Evolutionary conservation across 495 filamentous ascomycete species (phyloP).

Genomic region (Niebla homalea): DNA sequence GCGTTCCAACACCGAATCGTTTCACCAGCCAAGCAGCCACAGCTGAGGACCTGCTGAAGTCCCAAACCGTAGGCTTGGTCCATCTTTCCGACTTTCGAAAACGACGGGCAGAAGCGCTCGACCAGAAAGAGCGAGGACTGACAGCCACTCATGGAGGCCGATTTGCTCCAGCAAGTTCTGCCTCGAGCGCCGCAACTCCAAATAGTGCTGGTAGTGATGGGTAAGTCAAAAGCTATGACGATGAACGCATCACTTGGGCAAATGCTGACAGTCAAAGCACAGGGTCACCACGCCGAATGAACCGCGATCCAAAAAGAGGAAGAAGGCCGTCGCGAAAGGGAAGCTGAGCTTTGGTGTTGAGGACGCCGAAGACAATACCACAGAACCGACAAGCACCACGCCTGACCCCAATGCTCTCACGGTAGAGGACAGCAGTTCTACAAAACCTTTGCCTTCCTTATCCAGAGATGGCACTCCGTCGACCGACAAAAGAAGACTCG

Average conservation of each 20-base stretch:
- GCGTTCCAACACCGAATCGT: conserved; percentile 39
- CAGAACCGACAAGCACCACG: conserved; percentile 4
- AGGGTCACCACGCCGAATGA: conserved; percentile 33
- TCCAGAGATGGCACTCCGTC: conserved; percentile 25
- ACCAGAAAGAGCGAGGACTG: conserved; percentile 69
- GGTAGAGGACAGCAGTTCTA: conserved; percentile 19
- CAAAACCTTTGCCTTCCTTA: conserved; percentile 22
- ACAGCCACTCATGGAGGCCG: conserved; percentile 37
- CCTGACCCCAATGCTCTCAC: neutral
- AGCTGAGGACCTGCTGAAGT: conserved; percentile 80
- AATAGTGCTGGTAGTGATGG: conserved; percentile 37
- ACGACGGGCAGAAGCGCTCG: conserved; percentile 82
- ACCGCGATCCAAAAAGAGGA: conserved; percentile 52
- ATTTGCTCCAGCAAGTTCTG: conserved; percentile 28
- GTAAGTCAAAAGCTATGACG: conserved; percentile 23
- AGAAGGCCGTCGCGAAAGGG: conserved; percentile 45
- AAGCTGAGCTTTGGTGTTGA: conserved; percentile 58
- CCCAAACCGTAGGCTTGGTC: conserved; percentile 86
- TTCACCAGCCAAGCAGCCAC: conserved; percentile 73
- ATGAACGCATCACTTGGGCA: neutral
- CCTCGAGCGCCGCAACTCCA: conserved; percentile 40
- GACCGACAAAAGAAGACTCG: conserved; percentile 36
- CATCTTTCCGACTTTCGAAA: conserved; percentile 92
- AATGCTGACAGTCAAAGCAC: conserved; percentile 28
- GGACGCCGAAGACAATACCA: conserved; percentile 35